Base-by-base conservation (phyloP, 495 filamentous ascomycete species). In the Podospora australis region DNA sequence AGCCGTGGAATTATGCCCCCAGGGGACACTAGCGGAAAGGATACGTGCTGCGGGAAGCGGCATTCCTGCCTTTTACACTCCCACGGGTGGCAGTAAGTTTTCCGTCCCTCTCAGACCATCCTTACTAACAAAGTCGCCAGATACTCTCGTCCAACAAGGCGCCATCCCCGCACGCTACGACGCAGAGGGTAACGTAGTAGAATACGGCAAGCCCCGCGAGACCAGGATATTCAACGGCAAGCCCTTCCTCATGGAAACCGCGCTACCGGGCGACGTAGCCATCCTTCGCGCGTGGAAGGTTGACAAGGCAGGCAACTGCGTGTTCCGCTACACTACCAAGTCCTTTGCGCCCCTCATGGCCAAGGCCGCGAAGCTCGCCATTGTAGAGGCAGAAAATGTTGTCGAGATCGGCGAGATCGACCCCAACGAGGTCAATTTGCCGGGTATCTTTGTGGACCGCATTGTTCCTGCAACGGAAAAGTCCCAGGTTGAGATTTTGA, bases 381-480 rank as follows among this genome's bases (percentile, higher is more conserved):
- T 84, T 39, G 81, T 84, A 4, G 81, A 84, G 54, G 81, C 81
- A n/a, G 81, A 84, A 57, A 64, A 84, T 50, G 82, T 84, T 53
- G 81, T 84, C 22, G 73, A 75, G 8, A 57, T 76, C 0, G 80
- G 81, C 22, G 70, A 73, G 32, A 77, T 84, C 21, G 71, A 75
- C 40, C 76, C 80, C 4, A 70, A 75, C 43, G 68, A 72, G 10
- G 74, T 83, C 4, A 70, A 83, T 53, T 69, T 84, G 11, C 79
- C 78, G 2, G 81, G 81, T 5, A 81, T 84, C 49, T 84, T 72
- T 58, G 72, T 83, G 45, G 74, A 83, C 57, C 71, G 80, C 32
- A 79, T 84, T 39, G 77, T 84, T 4, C 79, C 74, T 39, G 70
- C 76, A 4, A 78, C 72, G 4, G 71, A 66, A 16, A 47, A 67